These are phyloP conservation scores for Spizellomyces punctatus DNA, from an alignment of 192 early-diverging fungal genomes.

Conservation along the genomic window DNA sequence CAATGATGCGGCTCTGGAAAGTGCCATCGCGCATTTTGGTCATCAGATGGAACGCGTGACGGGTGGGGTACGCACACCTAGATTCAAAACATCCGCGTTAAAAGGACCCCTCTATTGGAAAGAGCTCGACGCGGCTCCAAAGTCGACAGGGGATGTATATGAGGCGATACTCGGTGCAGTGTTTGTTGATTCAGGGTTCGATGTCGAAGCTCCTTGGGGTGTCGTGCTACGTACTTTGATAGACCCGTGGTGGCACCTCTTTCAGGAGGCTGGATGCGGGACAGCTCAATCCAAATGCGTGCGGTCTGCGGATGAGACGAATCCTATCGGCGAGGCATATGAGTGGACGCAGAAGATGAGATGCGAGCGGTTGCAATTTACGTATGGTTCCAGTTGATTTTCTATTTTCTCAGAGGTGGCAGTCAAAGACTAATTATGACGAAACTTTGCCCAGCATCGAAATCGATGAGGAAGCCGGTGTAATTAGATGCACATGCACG, in stretches of 20 bases:
- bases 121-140: constrained; percentile 76
- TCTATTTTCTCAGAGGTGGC: too few relatives aligned
- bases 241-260: constrained; percentile 16
- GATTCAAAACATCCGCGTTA: too few relatives aligned
- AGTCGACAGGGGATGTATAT: constrained; percentile 81
- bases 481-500: neutral
- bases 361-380: neutral
- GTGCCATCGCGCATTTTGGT: constrained; percentile 51
- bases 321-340: neutral
- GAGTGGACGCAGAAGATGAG: neutral
- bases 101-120: constrained; percentile 63
- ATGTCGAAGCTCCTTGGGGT: constrained; percentile 48
- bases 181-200: constrained; percentile 80
- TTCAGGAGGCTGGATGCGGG: neutral
- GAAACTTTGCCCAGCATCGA: neutral
- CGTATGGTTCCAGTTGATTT: neutral
- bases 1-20: constrained; percentile 55
- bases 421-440: too few relatives aligned
- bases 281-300: neutral
- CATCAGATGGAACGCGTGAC: constrained; percentile 6
- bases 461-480: neutral
- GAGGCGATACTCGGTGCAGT: constrained; percentile 87
- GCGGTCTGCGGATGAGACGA: neutral
- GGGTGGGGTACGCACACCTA: neutral
- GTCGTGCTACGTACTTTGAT: constrained; percentile 32